A percentile compares a stretch with the other conserved stretches of the same genome.
Conservation (phyloP, 78 protist species). For the Emiliania huxleyi region DNA sequence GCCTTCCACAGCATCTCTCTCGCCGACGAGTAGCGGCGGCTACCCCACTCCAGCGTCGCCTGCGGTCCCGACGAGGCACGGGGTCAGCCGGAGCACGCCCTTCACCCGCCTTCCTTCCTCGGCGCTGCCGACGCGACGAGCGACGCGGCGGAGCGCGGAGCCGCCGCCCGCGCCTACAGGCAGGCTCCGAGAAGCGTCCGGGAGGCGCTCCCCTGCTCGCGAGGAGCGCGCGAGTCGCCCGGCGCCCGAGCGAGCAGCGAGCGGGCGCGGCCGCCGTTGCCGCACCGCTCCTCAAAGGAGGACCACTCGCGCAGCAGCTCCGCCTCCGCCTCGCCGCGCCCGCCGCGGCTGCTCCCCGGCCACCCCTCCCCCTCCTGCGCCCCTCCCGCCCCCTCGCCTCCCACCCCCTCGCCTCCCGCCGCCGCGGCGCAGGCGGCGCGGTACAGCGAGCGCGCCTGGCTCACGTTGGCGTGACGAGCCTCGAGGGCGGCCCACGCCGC, state of each 20-base stretch:
- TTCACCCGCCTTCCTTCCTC: neutral
- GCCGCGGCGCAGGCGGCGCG: neutral
- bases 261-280: neutral
- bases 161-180: neutral
- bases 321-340: neutral
- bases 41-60: too few species aligned
- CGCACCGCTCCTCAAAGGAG: neutral
- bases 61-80: neutral
- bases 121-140: neutral
- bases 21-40: too few species aligned
- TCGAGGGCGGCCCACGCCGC: constrained; percentile 32
- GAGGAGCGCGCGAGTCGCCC: too few species aligned
- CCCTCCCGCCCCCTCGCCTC: too few species aligned
- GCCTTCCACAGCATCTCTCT: too few species aligned
- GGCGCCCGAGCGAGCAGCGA: neutral
- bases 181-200: too few species aligned
- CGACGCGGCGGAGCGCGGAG: neutral
- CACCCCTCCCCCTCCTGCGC: too few species aligned
- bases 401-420: neutral
- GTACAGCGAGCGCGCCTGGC: neutral
- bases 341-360: neutral
- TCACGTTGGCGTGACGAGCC: neutral
- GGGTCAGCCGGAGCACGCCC: neutral
- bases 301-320: neutral
- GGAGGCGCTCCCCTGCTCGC: too few species aligned